Conservation (phyloP, 495 filamentous ascomycete species). For the Achaetomiella virescens region DNA sequence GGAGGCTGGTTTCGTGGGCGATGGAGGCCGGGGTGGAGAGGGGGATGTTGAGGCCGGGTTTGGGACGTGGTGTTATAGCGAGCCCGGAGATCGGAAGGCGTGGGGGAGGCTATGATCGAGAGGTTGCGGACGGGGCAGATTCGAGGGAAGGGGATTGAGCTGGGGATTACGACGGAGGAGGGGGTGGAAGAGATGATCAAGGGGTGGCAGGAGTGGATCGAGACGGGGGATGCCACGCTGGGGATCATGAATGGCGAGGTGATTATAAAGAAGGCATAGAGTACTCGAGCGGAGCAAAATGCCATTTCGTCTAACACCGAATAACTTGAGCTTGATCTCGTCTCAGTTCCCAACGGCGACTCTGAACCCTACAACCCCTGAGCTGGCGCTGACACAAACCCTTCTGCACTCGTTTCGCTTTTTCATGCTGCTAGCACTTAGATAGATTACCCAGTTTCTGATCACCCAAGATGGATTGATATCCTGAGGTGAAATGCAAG, state of each 20-base stretch:
- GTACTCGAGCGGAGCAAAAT: too few species aligned
- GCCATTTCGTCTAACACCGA: too few species aligned
- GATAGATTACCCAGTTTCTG: too few species aligned
- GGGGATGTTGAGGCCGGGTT: slow-evolving; percentile 31
- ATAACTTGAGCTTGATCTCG: too few species aligned
- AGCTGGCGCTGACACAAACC: too few species aligned
- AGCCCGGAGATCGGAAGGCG: slow-evolving; percentile 29
- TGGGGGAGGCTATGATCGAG: slow-evolving; percentile 38
- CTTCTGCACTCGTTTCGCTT: too few species aligned
- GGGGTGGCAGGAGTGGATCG: slow-evolving; percentile 39
- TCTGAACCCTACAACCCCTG: too few species aligned
- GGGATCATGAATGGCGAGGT: slow-evolving; percentile 38
- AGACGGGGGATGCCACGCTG: slow-evolving; percentile 30
- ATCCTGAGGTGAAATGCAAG: too few species aligned
- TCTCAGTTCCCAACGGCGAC: too few species aligned
- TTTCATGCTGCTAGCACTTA: too few species aligned
- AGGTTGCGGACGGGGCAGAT: slow-evolving; percentile 24
- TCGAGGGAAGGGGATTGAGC: slow-evolving; percentile 28
- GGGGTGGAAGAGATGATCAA: slow-evolving; percentile 38
- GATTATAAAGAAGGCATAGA: neutral
- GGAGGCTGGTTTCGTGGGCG: slow-evolving; percentile 39
- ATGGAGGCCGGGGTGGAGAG: slow-evolving; percentile 35
- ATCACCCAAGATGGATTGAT: too few species aligned
- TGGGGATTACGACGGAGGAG: slow-evolving; percentile 23
- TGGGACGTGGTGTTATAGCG: slow-evolving; percentile 34